phyloP scores from a whole-genome alignment of 345 rosid genomes.

The Raphanus raphanistrum region DNA sequence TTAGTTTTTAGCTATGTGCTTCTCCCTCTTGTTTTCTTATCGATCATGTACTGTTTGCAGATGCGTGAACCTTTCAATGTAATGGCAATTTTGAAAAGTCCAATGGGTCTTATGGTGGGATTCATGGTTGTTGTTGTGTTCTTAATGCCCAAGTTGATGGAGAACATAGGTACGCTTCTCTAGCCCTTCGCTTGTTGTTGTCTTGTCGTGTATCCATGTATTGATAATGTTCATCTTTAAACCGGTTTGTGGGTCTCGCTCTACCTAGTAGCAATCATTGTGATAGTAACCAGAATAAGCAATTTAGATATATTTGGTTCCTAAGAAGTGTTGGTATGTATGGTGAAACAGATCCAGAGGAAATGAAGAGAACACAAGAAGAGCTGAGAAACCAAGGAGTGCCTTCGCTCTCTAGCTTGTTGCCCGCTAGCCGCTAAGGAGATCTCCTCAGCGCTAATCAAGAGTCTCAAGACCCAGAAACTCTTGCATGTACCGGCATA shows the following conservation, averaged over 20 bases:
- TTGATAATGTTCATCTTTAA: neutral
- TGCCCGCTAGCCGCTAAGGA: slow-evolving; percentile 51
- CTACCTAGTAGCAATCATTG: slow-evolving; percentile 2
- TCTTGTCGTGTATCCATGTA: neutral
- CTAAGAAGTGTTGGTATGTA: slow-evolving; percentile 16
- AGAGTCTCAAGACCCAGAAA: slow-evolving; percentile 6
- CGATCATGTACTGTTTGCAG: slow-evolving; percentile 44
- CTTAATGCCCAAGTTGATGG: slow-evolving; percentile 93
- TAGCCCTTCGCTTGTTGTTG: neutral
- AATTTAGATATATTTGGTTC: neutral
- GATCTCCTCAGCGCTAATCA: neutral
- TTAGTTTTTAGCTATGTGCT: slow-evolving; percentile 18
- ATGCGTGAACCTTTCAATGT: slow-evolving; percentile 85
- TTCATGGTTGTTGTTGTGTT: slow-evolving; percentile 91
- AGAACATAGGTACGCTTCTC: slow-evolving; percentile 72
- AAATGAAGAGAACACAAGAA: slow-evolving; percentile 87
- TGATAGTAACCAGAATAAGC: neutral
- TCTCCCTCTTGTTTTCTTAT: slow-evolving; percentile 26
- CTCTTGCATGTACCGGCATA: neutral
- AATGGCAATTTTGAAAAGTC: slow-evolving; percentile 86
- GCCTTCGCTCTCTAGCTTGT: slow-evolving; percentile 77
- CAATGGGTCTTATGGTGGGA: slow-evolving; percentile 98
- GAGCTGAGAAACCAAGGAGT: slow-evolving; percentile 96
- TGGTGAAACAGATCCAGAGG: slow-evolving; percentile 79
- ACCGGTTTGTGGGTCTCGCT: neutral